Evolutionary conservation across 192 early-diverging fungal species (phyloP).

Genomic region (Backusella luteola): DNA sequence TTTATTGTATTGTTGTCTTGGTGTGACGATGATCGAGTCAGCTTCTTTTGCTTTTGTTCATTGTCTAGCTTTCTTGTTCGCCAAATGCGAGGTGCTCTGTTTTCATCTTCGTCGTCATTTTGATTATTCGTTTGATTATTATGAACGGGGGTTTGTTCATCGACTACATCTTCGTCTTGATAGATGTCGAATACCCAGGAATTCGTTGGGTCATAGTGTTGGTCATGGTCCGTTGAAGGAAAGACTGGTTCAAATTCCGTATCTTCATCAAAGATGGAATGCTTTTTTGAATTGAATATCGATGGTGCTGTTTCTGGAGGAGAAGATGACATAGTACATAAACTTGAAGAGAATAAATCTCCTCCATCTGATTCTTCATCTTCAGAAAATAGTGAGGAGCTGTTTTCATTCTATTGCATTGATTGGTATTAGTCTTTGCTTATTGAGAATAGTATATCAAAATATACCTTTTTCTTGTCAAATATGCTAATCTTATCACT

Average conservation of each 20-base stretch:
- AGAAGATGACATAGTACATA: constrained; percentile 2
- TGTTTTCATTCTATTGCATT: background rate
- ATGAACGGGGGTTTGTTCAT: background rate
- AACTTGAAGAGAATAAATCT: constrained; percentile 3
- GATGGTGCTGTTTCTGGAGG: background rate
- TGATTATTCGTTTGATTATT: background rate
- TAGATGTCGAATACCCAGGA: constrained; percentile 1
- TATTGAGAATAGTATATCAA: background rate
- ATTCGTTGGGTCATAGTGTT: background rate
- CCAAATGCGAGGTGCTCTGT: background rate
- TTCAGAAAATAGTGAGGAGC: background rate
- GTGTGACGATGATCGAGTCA: background rate
- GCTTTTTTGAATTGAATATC: background rate
- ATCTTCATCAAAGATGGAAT: constrained; percentile 10
- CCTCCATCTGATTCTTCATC: constrained; percentile 16
- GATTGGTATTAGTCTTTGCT: background rate
- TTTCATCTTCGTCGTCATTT: background rate
- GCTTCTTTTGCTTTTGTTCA: background rate
- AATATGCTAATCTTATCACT: constrained; percentile 7
- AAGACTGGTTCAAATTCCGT: background rate
- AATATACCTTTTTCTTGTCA: background rate
- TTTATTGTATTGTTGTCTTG: background rate
- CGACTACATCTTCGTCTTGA: background rate
- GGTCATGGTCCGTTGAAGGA: background rate
- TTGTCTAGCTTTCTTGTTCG: background rate